Evolutionary conservation across 805 yeast genomes (phyloP).

Genomic region (Kluyveromyces siamensis): DNA sequence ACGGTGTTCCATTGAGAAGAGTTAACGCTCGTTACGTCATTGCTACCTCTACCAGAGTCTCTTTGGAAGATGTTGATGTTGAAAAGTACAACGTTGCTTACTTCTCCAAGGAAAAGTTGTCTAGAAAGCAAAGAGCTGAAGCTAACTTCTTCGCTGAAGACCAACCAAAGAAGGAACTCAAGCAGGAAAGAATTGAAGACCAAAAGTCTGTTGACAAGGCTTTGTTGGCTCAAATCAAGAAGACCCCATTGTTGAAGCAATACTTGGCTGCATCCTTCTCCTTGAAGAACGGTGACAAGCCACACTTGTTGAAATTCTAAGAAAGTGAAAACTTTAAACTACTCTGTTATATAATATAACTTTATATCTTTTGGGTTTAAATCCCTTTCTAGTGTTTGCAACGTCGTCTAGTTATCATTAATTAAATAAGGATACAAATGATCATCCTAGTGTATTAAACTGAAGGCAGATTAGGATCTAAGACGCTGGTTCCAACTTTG

Average conservation of each 20-base stretch:
- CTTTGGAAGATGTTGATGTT: constrained; percentile 71
- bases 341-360: constrained; percentile 3
- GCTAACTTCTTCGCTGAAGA: constrained; percentile 83
- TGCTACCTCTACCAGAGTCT: constrained; percentile 93
- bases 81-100: constrained; percentile 88
- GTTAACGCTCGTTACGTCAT: constrained; percentile 97
- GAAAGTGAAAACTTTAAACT: constrained; percentile 4
- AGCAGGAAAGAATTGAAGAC: constrained; percentile 91
- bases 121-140: constrained; percentile 79
- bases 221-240: constrained; percentile 87
- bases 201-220: constrained; percentile 93
- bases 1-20: constrained; percentile 99
- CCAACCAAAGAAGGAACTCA: constrained; percentile 71
- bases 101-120: constrained; percentile 91
- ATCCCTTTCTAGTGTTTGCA: constrained; percentile 5
- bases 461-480: background rate
- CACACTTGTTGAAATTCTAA: constrained; percentile 96
- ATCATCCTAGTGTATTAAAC: background rate
- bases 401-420: constrained; percentile 1
- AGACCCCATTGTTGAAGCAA: constrained; percentile 94
- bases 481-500: background rate
- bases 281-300: constrained; percentile 96
- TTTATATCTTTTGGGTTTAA: constrained; percentile 3
- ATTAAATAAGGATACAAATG: background rate
- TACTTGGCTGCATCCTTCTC: constrained; percentile 94